Evolutionary conservation across 148 eudicot species (phyloP).

Genomic region (Rhododendron simsii): DNA sequence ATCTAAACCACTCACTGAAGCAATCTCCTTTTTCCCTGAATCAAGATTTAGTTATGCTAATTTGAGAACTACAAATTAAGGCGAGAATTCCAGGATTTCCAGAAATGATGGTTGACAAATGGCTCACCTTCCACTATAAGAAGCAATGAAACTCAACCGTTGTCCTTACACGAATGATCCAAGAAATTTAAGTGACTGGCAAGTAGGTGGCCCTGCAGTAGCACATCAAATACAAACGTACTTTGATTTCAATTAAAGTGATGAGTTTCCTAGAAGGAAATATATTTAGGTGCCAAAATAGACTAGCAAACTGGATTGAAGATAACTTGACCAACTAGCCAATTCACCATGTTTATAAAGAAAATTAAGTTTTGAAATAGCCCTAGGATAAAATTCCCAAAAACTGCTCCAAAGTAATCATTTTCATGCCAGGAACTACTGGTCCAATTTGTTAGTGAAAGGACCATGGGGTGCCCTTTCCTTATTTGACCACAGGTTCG

Average conservation of each 20-base stretch:
- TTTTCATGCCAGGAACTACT: background rate
- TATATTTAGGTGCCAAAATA: background rate
- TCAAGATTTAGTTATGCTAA: constrained; percentile 7
- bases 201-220: constrained; percentile 74
- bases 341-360: background rate
- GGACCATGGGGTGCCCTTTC: background rate
- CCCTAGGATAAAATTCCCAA: background rate
- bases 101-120: constrained; percentile 1
- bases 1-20: constrained; percentile 77
- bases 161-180: constrained; percentile 75
- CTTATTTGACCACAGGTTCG: background rate
- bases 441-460: background rate
- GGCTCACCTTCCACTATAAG: constrained; percentile 87
- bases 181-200: constrained; percentile 58
- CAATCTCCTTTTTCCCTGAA: constrained; percentile 81
- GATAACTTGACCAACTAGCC: background rate
- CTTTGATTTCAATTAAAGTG: background rate
- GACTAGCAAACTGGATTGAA: background rate
- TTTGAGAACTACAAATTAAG: background rate
- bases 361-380: background rate
- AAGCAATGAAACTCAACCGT: constrained; percentile 56
- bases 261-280: background rate
- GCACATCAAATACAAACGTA: constrained; percentile 6
- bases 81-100: background rate
- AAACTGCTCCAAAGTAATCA: constrained; percentile 3